Base-by-base conservation (phyloP, 1,139 yeast species). In the Hanseniaspora uvarum region DNA sequence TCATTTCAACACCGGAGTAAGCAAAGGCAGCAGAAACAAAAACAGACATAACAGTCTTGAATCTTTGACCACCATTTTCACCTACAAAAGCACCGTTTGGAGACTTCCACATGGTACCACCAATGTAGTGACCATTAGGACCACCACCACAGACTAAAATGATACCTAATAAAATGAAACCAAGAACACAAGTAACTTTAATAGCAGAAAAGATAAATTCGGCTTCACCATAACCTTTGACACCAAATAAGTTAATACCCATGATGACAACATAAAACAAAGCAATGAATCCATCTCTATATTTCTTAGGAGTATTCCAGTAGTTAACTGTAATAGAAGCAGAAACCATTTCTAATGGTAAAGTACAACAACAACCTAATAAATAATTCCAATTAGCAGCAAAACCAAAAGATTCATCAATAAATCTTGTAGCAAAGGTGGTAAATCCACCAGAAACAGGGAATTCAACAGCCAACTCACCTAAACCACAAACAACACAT, bases 391-490 rank as follows among this genome's bases (percentile, higher is more conserved):
- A 80, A 43, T 85, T 86, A 72, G 77, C 77, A 41, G 86, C 84
- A 64, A 85, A 86, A 55, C 89, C 89, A 75, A 83, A 78, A 11
- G 86, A 76, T 6, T 83, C 80, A 60, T 81, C 84, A 48, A 82
- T 72, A 60, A 83, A 83, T 59, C 86, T 72, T 4, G 83, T 76
- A 53, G 84, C 78, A 61, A 77, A 80, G 31, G 83, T 80, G 49
- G 83, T 80, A 65, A 82, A 83, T 18, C 87, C 81, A 62, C 89
- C 89, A 34, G 83, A 72, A 41, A 82, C 80, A 4, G 89, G 88
- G 68, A 77, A 81, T 8, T 79, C 73, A 39, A 83, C 80, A 48
- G 83, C 79, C 58, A 83, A 66, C 66, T 83, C 89, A 54, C 86
- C 86, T 57, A 82, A 70, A 46, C 86, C 79, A 67, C 81, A 83